Evolutionary conservation across 306 rosid species (phyloP).

Genomic region (Cicer cuneatum): DNA sequence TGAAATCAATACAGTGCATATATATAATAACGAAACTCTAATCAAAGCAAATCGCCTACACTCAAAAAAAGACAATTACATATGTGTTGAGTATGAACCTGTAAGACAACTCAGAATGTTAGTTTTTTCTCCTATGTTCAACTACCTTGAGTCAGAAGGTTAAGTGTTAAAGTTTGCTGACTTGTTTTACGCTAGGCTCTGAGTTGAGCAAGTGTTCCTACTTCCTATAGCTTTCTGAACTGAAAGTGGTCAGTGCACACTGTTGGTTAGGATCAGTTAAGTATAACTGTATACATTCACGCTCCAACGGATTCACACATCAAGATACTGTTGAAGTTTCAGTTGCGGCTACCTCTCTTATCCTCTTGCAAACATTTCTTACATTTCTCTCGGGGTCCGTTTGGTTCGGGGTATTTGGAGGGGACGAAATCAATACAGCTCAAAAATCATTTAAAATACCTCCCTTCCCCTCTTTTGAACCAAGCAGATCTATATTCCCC

Average conservation of each 20-base stretch:
- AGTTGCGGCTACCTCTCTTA: slow-evolving; percentile 1
- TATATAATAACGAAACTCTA: slow-evolving; percentile 25
- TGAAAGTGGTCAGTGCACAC: slow-evolving; percentile 10
- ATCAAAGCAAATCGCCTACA: slow-evolving; percentile 5
- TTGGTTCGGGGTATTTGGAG: no score
- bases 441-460: no score
- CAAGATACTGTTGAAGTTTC: slow-evolving; percentile 18
- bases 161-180: background rate
- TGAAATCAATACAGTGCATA: slow-evolving; percentile 5
- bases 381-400: background rate
- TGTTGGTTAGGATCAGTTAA: slow-evolving; percentile 23
- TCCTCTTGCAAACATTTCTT: slow-evolving; percentile 8
- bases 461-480: no score
- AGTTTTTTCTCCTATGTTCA: slow-evolving; percentile 19
- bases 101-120: slow-evolving; percentile 4
- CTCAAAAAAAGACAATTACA: background rate
- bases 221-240: slow-evolving; percentile 4
- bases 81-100: background rate
- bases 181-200: background rate
- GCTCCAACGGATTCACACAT: slow-evolving; percentile 6
- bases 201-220: background rate
- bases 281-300: background rate
- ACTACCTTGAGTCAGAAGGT: background rate
- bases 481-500: no score
- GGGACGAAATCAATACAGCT: no score